These are phyloP conservation scores for Dendrocalamus latiflorus DNA, from an alignment of 202 grass and related monocot genomes.

Conservation along the genomic window DNA sequence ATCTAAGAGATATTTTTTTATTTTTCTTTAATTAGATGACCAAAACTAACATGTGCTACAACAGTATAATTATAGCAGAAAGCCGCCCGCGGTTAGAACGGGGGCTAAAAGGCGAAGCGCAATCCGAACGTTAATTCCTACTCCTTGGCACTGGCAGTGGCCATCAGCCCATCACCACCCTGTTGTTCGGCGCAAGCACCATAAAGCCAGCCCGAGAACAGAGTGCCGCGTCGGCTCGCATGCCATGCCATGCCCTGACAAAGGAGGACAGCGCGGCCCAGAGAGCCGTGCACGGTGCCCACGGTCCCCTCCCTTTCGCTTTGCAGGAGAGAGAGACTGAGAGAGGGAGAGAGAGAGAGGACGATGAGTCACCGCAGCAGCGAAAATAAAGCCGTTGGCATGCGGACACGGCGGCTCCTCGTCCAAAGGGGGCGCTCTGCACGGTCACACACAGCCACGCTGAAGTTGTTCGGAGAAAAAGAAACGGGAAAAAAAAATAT, in stretches of 20 bases:
- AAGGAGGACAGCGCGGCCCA: conserved; percentile 43
- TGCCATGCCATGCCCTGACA: conserved; percentile 20
- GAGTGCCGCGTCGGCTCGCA: conserved; percentile 21
- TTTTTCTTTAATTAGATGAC: too few relatives aligned
- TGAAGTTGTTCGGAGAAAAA: background rate
- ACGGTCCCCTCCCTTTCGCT: background rate
- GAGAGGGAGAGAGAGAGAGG: background rate
- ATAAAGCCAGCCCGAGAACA: background rate
- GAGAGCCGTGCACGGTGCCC: background rate
- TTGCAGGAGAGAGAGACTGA: background rate
- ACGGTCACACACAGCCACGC: background rate
- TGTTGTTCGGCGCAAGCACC: background rate
- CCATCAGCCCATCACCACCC: background rate
- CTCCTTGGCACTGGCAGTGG: background rate
- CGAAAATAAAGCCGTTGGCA: conserved; percentile 48
- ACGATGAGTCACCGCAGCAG: conserved; percentile 3
- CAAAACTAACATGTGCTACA: too few relatives aligned
- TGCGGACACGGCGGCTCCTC: conserved; percentile 22
- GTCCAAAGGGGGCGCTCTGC: background rate
- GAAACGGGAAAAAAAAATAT: background rate
- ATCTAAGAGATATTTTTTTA: too few relatives aligned
- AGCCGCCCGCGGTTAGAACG: too few relatives aligned
- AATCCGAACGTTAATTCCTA: background rate
- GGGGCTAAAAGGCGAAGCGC: background rate
- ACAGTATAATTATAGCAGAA: too few relatives aligned